Evolutionary conservation across 2,329 filamentous ascomycete species (phyloP).

Genomic region (Thermochaetoides dissita): DNA sequence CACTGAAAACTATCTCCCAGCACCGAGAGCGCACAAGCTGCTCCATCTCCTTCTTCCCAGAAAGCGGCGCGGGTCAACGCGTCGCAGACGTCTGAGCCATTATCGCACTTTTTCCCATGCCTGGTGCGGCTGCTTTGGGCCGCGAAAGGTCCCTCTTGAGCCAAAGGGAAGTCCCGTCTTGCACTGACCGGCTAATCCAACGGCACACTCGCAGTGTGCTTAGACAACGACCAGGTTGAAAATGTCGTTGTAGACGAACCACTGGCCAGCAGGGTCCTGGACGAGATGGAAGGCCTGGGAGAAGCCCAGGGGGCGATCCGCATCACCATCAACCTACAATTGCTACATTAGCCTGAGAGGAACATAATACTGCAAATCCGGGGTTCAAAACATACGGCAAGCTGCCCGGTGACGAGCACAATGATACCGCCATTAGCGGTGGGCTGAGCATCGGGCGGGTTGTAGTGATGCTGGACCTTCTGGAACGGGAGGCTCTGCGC

Average conservation of each 20-base stretch:
- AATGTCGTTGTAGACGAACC: conserved; percentile 86
- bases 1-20: too few species aligned
- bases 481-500: conserved; percentile 63
- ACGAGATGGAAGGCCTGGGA: conserved; percentile 78
- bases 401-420: conserved; percentile 75
- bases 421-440: conserved; percentile 57
- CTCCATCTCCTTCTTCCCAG: too few species aligned
- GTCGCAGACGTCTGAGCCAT: too few species aligned
- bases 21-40: too few species aligned
- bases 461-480: conserved; percentile 65
- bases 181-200: not conserved
- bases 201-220: not conserved
- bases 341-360: not conserved
- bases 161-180: too few species aligned
- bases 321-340: not conserved
- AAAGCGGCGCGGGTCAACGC: too few species aligned
- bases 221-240: conserved; percentile 75
- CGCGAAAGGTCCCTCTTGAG: too few species aligned
- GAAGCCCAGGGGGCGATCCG: conserved; percentile 64
- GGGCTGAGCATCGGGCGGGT: conserved; percentile 74
- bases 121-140: too few species aligned
- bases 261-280: conserved; percentile 52
- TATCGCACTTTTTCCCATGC: too few species aligned
- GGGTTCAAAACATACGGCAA: conserved; percentile 49
- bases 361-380: not conserved